Conservation (phyloP, 2,329 filamentous ascomycete genomes). For the Neodidymelliopsis sp. region DNA sequence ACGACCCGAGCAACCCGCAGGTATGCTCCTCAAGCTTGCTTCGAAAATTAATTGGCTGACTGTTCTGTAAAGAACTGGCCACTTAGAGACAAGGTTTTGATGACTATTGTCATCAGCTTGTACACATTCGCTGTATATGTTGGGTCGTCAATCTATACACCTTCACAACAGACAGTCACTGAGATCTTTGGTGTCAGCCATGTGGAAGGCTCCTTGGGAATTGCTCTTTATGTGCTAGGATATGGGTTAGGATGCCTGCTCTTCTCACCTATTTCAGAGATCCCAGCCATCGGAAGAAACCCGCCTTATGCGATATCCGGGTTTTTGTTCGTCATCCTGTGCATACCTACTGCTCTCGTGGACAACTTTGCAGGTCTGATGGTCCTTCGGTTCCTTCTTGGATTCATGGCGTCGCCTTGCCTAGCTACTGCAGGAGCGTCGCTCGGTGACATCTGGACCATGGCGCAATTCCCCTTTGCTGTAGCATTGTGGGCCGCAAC, state of each 20-base stretch:
- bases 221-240: slow-evolving; percentile 69
- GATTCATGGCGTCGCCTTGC: slow-evolving; percentile 46
- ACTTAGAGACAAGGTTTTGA: slow-evolving; percentile 39
- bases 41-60: no score
- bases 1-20: slow-evolving; percentile 47
- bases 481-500: slow-evolving; percentile 52
- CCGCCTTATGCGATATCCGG: slow-evolving; percentile 73
- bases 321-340: slow-evolving; percentile 71
- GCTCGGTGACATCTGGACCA: slow-evolving; percentile 46
- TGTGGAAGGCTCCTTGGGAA: slow-evolving; percentile 62
- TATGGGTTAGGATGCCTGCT: slow-evolving; percentile 68
- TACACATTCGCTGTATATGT: slow-evolving; percentile 68
- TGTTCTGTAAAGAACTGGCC: no score
- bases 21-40: no score
- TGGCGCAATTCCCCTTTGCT: slow-evolving; percentile 52
- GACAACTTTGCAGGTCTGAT: slow-evolving; percentile 69
- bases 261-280: slow-evolving; percentile 71
- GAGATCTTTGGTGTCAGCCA: slow-evolving; percentile 60
- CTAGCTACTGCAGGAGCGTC: slow-evolving; percentile 47
- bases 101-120: slow-evolving; percentile 47
- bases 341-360: slow-evolving; percentile 68
- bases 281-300: slow-evolving; percentile 71
- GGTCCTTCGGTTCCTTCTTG: slow-evolving; percentile 54
- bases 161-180: slow-evolving; percentile 55
- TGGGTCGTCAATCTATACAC: slow-evolving; percentile 59